These are phyloP conservation scores for Verbascum thapsus DNA, from an alignment of 257 asterid genomes.

Conservation along the genomic window DNA sequence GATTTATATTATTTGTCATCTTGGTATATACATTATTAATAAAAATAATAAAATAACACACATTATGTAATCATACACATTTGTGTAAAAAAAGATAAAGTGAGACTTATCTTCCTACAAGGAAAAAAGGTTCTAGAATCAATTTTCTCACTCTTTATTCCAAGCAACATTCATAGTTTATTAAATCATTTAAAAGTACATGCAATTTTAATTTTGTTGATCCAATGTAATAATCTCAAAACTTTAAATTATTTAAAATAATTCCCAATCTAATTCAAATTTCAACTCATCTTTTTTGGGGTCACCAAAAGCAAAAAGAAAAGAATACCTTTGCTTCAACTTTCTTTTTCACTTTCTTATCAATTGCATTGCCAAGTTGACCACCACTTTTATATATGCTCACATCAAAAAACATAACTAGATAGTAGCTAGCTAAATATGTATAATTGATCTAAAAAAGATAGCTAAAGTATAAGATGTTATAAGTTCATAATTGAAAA, in stretches of 20 bases:
- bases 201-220: too few species aligned
- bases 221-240: slow-evolving; percentile 20
- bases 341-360: slow-evolving; percentile 15
- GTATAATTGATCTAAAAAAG: not conserved
- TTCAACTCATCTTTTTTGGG: slow-evolving; percentile 9
- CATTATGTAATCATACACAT: too few species aligned
- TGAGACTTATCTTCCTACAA: not conserved
- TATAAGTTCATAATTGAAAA: not conserved
- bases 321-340: slow-evolving; percentile 26
- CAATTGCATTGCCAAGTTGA: slow-evolving; percentile 16
- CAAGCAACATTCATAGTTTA: slow-evolving; percentile 7
- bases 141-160: slow-evolving; percentile 2
- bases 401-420: not conserved
- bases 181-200: not conserved
- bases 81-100: not conserved
- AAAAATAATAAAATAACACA: too few species aligned
- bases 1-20: too few species aligned
- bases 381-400: slow-evolving; percentile 6
- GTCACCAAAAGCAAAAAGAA: slow-evolving; percentile 3
- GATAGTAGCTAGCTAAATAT: not conserved
- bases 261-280: not conserved
- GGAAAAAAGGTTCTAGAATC: not conserved
- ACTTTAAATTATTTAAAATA: too few species aligned
- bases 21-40: too few species aligned
- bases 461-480: too few species aligned